phyloP scores from a whole-genome alignment of 179 eudicot genomes.

The Beta lomatogona region DNA sequence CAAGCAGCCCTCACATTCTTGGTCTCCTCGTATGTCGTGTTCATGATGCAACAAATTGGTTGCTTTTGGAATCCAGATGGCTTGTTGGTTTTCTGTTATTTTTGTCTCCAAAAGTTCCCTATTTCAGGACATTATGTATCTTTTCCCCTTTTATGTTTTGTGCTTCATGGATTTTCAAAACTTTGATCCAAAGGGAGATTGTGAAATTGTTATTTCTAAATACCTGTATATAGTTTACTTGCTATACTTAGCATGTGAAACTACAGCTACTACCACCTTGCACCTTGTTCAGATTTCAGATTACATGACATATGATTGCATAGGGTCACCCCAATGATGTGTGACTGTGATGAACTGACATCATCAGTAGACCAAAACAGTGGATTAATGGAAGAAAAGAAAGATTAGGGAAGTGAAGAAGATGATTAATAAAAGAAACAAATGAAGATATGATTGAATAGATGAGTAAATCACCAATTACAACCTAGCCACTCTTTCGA shows the following conservation, averaged over 20 bases:
- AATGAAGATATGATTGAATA: too few relatives aligned
- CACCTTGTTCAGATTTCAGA: not conserved
- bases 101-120: not conserved
- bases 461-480: too few relatives aligned
- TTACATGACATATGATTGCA: not conserved
- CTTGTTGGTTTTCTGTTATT: conserved; percentile 1
- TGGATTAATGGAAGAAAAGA: too few relatives aligned
- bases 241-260: not conserved
- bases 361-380: too few relatives aligned
- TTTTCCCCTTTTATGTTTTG: not conserved
- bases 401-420: too few relatives aligned
- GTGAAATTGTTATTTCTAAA: not conserved
- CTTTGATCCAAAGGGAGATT: not conserved
- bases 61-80: not conserved
- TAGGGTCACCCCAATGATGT: not conserved
- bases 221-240: not conserved
- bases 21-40: not conserved
- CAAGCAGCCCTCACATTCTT: not conserved
- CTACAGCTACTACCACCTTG: not conserved
- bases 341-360: too few relatives aligned
- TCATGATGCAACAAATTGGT: not conserved
- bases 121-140: not conserved
- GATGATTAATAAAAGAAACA: too few relatives aligned
- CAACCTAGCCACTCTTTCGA: too few relatives aligned
- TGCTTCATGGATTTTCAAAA: not conserved